A percentile compares a stretch with the other conserved stretches of the same genome.
Conservation (phyloP, 129 eudicot genomes). For the Flaveria sonorensis region DNA sequence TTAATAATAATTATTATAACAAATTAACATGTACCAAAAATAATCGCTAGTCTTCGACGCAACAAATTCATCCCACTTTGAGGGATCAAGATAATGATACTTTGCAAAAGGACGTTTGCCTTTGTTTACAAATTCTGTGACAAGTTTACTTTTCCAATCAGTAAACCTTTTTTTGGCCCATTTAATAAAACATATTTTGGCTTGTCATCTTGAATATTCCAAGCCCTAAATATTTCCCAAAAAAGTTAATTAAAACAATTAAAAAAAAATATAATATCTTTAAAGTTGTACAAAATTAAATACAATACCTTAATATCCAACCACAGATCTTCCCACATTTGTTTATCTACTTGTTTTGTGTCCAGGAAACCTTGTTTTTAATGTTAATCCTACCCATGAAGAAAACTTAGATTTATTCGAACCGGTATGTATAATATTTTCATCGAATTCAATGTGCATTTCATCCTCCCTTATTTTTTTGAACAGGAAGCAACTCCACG, state of each 20-base stretch:
- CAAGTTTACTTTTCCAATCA: neutral
- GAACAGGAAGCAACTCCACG: no score
- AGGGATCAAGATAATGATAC: neutral
- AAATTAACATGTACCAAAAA: neutral
- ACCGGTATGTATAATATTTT: neutral
- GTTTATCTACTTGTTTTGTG: neutral
- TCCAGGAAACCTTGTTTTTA: neutral
- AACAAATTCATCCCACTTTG: neutral
- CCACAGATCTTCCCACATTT: neutral
- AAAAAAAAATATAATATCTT: neutral
- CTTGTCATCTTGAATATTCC: neutral
- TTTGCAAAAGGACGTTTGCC: neutral
- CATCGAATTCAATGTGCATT: slow-evolving; percentile 7
- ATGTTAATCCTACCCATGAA: neutral
- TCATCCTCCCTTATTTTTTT: no score
- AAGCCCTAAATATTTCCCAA: neutral
- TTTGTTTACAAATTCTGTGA: neutral
- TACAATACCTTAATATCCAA: neutral
- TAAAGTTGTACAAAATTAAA: neutral
- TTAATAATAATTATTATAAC: neutral
- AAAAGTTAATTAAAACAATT: neutral
- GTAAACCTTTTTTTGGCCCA: neutral
- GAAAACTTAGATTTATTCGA: neutral
- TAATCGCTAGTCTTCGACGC: neutral
- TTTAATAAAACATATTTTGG: neutral